Evolutionary conservation across 768 basidiomycete species (phyloP).

Genomic region (Leccinellum luteum): DNA sequence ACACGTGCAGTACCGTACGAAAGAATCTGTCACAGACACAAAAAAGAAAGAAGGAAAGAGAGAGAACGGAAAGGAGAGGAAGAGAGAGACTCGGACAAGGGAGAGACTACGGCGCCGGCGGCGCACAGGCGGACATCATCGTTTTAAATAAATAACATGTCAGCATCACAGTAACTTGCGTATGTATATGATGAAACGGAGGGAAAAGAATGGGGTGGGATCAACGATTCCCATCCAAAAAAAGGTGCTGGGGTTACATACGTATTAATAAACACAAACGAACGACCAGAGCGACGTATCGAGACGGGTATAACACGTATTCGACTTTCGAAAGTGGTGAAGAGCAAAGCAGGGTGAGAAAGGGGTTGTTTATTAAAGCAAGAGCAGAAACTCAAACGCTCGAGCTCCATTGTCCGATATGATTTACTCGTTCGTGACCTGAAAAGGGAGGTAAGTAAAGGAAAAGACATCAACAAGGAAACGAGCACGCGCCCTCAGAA

Average conservation of each 20-base stretch:
- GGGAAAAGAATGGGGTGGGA: neutral
- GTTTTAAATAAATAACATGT: neutral
- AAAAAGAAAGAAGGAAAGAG: neutral
- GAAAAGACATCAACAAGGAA: neutral
- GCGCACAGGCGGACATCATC: neutral
- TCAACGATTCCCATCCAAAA: neutral
- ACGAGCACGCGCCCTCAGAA: conserved; percentile 26
- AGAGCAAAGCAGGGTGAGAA: neutral
- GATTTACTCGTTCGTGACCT: conserved; percentile 21
- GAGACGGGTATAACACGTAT: conserved; percentile 4
- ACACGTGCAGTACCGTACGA: neutral
- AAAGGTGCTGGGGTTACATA: neutral
- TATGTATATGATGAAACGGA: neutral
- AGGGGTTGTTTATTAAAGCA: neutral
- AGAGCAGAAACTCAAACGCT: neutral
- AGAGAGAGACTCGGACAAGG: neutral
- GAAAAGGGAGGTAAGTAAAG: neutral
- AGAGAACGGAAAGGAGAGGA: neutral
- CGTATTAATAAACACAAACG: conserved; percentile 1
- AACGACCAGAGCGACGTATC: neutral
- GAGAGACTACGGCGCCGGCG: neutral
- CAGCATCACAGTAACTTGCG: neutral
- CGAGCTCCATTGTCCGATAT: conserved; percentile 2
- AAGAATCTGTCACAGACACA: neutral
- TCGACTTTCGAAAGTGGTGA: neutral